Conservation (phyloP, 495 filamentous ascomycete genomes). For the Rhypophila decipiens region DNA sequence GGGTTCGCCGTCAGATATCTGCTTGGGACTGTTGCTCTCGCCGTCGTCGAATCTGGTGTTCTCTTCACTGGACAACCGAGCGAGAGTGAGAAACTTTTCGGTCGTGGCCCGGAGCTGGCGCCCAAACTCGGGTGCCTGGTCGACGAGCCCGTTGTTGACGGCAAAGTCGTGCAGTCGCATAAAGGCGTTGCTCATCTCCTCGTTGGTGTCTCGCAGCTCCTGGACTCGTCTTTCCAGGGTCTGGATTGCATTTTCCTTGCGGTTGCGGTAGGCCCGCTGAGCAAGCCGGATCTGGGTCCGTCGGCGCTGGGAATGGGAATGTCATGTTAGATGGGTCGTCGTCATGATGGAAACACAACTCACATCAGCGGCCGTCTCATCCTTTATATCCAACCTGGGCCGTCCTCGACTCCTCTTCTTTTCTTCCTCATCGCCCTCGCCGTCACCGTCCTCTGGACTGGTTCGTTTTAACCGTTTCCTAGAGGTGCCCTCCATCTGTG, state of each 20-base stretch:
- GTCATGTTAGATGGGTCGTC: slow-evolving; percentile 7
- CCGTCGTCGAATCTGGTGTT: too few relatives aligned
- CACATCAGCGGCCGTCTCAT: slow-evolving; percentile 54
- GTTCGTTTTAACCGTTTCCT: slow-evolving; percentile 22
- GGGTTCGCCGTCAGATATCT: not conserved
- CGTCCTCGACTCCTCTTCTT: slow-evolving; percentile 54
- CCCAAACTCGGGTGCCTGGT: slow-evolving; percentile 45
- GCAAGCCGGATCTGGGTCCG: slow-evolving; percentile 84
- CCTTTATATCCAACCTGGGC: slow-evolving; percentile 62
- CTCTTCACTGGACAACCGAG: slow-evolving; percentile 28
- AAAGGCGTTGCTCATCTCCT: slow-evolving; percentile 70
- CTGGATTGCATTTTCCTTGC: slow-evolving; percentile 77
- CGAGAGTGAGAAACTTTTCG: slow-evolving; percentile 38
- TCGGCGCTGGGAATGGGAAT: slow-evolving; percentile 64
- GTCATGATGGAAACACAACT: slow-evolving; percentile 18
- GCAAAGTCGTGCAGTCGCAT: slow-evolving; percentile 60
- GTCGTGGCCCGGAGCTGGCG: slow-evolving; percentile 39
- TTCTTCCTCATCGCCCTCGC: slow-evolving; percentile 31
- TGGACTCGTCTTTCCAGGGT: slow-evolving; percentile 61
- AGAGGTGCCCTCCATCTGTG: not conserved
- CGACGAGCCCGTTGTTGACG: slow-evolving; percentile 41
- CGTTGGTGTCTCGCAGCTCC: slow-evolving; percentile 57
- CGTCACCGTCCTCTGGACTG: slow-evolving; percentile 9
- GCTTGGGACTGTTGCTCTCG: slow-evolving; percentile 4
- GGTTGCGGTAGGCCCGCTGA: slow-evolving; percentile 75